phyloP scores from a whole-genome alignment of 495 filamentous ascomycete species.

The Talaromyces adpressus region DNA sequence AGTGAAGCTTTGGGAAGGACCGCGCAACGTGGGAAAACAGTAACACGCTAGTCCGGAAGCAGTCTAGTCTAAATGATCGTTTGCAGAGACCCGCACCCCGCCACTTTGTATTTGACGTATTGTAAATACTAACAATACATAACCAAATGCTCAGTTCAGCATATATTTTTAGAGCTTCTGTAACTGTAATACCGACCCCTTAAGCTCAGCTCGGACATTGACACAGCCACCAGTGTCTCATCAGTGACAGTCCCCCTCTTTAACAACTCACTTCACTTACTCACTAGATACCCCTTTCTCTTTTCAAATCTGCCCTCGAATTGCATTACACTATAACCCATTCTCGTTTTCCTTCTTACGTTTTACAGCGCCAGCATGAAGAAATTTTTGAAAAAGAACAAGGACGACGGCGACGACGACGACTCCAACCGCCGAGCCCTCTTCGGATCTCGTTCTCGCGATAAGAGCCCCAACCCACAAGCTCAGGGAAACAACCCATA shows the following conservation, averaged over 20 bases:
- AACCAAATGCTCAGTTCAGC: neutral
- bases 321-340: neutral
- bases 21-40: neutral
- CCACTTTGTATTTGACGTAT: neutral
- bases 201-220: conserved; percentile 4
- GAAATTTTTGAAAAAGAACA: conserved; percentile 62
- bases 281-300: conserved; percentile 6
- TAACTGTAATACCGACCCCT: neutral
- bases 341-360: neutral
- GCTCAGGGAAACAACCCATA: conserved; percentile 49
- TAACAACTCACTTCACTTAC: neutral
- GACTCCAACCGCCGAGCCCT: conserved; percentile 52
- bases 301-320: conserved; percentile 8
- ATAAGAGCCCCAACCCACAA: conserved; percentile 45
- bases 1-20: neutral
- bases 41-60: neutral
- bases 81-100: neutral
- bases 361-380: conserved; percentile 41
- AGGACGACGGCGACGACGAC: conserved; percentile 48
- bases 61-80: neutral
- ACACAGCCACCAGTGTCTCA: conserved; percentile 10
- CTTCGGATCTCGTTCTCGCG: conserved; percentile 54
- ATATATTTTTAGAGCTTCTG: neutral
- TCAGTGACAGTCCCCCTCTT: conserved; percentile 9
- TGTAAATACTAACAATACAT: neutral